Percentiles rank a stretch among this genome's conserved stretches.
These are phyloP conservation scores for Phaffia australis DNA, from an alignment of 768 basidiomycete species.

Conservation along the genomic window DNA sequence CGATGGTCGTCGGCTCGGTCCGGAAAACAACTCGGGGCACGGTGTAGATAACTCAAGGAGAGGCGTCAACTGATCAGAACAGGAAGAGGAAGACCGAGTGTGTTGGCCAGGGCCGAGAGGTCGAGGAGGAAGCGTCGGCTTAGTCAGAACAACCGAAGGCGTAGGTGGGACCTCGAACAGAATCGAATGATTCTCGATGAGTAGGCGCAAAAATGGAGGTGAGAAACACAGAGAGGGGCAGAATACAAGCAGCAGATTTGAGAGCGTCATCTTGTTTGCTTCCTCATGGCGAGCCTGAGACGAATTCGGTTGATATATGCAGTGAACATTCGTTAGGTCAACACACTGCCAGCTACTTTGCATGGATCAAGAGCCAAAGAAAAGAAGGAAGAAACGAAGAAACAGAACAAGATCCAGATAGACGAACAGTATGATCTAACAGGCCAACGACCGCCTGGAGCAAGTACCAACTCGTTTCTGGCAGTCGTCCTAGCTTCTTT, in stretches of 20 bases:
- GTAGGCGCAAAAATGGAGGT: constrained; percentile 24
- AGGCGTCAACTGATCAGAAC: too few relatives aligned
- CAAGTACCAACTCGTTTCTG: constrained; percentile 72
- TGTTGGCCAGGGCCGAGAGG: too few relatives aligned
- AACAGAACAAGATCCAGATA: too few relatives aligned
- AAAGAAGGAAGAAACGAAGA: neutral
- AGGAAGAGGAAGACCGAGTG: neutral
- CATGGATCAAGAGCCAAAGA: neutral
- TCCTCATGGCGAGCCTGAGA: constrained; percentile 53
- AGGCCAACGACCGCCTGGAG: constrained; percentile 62
- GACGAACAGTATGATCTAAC: constrained; percentile 20
- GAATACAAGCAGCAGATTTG: constrained; percentile 75
- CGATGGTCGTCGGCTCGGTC: too few relatives aligned
- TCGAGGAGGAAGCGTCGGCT: neutral
- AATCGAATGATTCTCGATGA: constrained; percentile 22
- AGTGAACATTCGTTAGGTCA: neutral
- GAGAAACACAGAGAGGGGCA: constrained; percentile 69
- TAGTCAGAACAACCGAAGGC: neutral
- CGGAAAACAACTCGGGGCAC: too few relatives aligned
- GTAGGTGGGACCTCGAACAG: constrained; percentile 9
- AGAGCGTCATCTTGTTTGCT: constrained; percentile 84
- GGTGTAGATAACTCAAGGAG: too few relatives aligned
- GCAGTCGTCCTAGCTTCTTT: constrained; percentile 56
- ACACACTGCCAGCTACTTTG: neutral
- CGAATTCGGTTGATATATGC: constrained; percentile 37